Base-by-base conservation (phyloP, 768 basidiomycete genomes). In the Amanita pallidorosea region DNA sequence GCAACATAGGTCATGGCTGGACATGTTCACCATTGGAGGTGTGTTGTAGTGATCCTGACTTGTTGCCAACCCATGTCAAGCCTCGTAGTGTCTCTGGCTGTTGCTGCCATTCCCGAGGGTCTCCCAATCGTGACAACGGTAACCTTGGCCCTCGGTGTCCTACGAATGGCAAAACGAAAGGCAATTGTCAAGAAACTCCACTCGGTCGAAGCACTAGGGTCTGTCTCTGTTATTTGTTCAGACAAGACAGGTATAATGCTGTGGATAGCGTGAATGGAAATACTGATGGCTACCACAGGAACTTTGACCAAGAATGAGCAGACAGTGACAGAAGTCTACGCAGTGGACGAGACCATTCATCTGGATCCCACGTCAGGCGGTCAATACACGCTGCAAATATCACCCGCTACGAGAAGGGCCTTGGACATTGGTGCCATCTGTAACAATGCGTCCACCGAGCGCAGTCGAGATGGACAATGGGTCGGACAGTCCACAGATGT, bases 11-110 rank as follows among this genome's bases (percentile, higher is more conserved):
- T 77, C 85, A 8, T 96, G 92, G 94, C 69, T 97, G 9, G 94
- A 95, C 43, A 98, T 97, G 95, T 97, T 98, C 62, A 98, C 94
- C 7, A 98, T 98, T 55, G 94, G 94, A 72, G 93, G 93, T 94
- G 59, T 48, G 80, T 65, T 35, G 27, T 15, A 23, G 43, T 17
- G 22, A 22, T 13, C 23, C 4, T 4, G 35, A 29, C 20, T 11
- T 38, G 15, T 52, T 17, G 53, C 34, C 42, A 27, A 22, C 42
- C 15, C 25, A 29, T 42, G 22, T 22, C 45, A 4, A 27, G 53
- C 47, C 31, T 45, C 48, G 7, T 65, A 96, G 94, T 98, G 3
- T 98, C 94, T 1, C 78, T 98, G 54, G 94, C 94, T 27, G 94
- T 98, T n/a, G 94, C 94, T 50, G 94, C 94, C 40, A 98, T 98